These are phyloP conservation scores for Lactifluus rugatus DNA, from an alignment of 768 basidiomycete genomes.

Conservation along the genomic window DNA sequence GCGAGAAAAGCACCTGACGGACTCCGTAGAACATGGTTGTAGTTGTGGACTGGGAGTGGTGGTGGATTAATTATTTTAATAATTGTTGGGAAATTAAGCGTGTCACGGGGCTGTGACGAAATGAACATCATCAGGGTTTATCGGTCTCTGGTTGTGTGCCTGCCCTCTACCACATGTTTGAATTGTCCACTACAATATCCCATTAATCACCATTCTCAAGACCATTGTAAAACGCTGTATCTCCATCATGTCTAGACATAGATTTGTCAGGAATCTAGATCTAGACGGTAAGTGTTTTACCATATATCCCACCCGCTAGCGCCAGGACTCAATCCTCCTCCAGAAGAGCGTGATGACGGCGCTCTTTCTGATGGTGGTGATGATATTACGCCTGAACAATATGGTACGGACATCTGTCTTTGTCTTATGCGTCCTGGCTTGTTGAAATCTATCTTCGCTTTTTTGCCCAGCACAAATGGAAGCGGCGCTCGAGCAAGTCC, in stretches of 20 bases:
- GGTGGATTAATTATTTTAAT: too few species aligned
- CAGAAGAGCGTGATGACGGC: constrained; percentile 83
- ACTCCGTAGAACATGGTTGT: too few species aligned
- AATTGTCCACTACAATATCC: constrained; percentile 1
- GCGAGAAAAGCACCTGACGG: constrained; percentile 23
- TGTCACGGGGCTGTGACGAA: constrained; percentile 2
- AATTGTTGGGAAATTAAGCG: not conserved
- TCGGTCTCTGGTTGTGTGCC: not conserved
- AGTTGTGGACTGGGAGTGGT: too few species aligned
- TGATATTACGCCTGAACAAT: constrained; percentile 73
- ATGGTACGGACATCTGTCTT: constrained; percentile 49
- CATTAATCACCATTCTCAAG: constrained; percentile 17
- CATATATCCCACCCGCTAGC: not conserved
- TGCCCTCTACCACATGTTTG: constrained; percentile 14
- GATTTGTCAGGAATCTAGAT: constrained; percentile 79
- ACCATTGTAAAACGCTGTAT: constrained; percentile 19
- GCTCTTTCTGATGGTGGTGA: constrained; percentile 70
- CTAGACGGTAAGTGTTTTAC: constrained; percentile 42
- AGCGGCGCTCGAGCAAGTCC: constrained; percentile 58
- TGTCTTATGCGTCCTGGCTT: not conserved
- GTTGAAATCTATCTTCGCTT: constrained; percentile 10
- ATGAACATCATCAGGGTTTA: not conserved
- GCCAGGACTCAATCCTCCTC: constrained; percentile 5
- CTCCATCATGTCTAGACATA: constrained; percentile 77
- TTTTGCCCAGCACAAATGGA: constrained; percentile 49